Evolutionary conservation across 805 yeast species (phyloP).

Genomic region (Saccharomycopsis schoenii): DNA sequence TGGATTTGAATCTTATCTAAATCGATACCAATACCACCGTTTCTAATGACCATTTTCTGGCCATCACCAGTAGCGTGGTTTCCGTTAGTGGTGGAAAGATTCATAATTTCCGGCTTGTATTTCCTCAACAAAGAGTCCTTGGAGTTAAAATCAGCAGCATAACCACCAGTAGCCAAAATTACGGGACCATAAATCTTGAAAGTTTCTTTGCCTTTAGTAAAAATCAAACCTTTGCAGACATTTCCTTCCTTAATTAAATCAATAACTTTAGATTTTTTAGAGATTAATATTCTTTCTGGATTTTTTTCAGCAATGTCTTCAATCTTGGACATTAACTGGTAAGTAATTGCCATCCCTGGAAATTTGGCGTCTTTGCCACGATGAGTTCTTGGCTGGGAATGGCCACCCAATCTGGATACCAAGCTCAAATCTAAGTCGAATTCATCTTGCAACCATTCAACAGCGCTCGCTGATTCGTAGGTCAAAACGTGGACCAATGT

Average conservation of each 20-base stretch:
- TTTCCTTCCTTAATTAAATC: constrained; percentile 30
- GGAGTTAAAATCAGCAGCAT: constrained; percentile 50
- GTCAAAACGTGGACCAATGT: constrained; percentile 50
- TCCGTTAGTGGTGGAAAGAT: constrained; percentile 52
- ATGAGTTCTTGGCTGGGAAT: constrained; percentile 71
- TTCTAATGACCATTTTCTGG: constrained; percentile 40
- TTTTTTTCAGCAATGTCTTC: constrained; percentile 35
- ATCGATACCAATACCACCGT: constrained; percentile 48
- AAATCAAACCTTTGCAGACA: constrained; percentile 19
- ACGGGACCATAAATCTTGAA: constrained; percentile 39
- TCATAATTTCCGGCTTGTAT: constrained; percentile 48
- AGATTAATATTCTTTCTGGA: constrained; percentile 32
- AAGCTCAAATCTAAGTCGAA: constrained; percentile 54
- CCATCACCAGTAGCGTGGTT: constrained; percentile 58
- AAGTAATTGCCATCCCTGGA: constrained; percentile 60
- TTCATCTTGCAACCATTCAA: constrained; percentile 61
- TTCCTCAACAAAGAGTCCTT: constrained; percentile 39
- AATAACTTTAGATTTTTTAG: constrained; percentile 34
- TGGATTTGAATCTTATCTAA: constrained; percentile 60
- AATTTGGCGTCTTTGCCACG: constrained; percentile 59
- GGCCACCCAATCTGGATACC: constrained; percentile 76
- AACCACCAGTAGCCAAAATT: constrained; percentile 55
- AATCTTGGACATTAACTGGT: constrained; percentile 39
- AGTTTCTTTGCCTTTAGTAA: constrained; percentile 10
- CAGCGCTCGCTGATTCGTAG: constrained; percentile 52